Evolutionary conservation across 2,329 filamentous ascomycete species (phyloP).

Genomic region (Nemania serpens): DNA sequence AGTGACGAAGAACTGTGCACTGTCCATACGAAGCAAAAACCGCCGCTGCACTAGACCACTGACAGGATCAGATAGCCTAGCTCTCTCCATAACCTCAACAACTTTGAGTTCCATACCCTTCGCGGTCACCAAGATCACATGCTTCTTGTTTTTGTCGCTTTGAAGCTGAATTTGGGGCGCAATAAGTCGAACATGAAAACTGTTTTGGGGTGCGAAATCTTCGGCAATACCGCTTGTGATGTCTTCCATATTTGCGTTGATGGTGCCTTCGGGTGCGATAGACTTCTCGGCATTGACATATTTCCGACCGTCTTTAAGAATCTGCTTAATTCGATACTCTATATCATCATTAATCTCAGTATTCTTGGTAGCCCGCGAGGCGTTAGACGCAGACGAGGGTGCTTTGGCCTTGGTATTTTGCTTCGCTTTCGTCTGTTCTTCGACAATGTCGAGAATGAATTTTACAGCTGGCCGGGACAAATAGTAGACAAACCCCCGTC

Average conservation of each 20-base stretch:
- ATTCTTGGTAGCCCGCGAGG: conserved; percentile 44
- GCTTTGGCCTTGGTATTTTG: conserved; percentile 41
- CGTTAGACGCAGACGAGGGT: conserved; percentile 33
- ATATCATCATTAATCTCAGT: conserved; percentile 68
- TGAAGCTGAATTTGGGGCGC: conserved; percentile 97
- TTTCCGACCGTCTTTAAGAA: conserved; percentile 81
- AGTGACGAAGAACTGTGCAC: conserved; percentile 96
- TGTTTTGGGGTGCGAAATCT: conserved; percentile 89
- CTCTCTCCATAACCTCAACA: conserved; percentile 96
- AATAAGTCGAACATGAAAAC: conserved; percentile 92
- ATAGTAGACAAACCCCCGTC: conserved; percentile 96
- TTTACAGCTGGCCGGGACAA: conserved; percentile 94
- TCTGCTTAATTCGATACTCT: conserved; percentile 82
- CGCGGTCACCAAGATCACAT: conserved; percentile 93
- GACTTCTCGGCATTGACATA: conserved; percentile 76
- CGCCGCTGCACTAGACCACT: conserved; percentile 93
- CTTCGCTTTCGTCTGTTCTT: conserved; percentile 84
- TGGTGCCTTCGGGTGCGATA: conserved; percentile 41
- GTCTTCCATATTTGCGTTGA: conserved; percentile 60
- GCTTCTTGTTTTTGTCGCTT: conserved; percentile 96
- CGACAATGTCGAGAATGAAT: conserved; percentile 96
- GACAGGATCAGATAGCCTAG: conserved; percentile 87
- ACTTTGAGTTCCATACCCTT: conserved; percentile 99
- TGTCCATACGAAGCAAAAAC: conserved; percentile 95
- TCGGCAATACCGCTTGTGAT: conserved; percentile 77